Evolutionary conservation across 1,284 basidiomycete genomes (phyloP), one percentile per base, ranked within the genome.

Genomic region (Somion occarium): DNA sequence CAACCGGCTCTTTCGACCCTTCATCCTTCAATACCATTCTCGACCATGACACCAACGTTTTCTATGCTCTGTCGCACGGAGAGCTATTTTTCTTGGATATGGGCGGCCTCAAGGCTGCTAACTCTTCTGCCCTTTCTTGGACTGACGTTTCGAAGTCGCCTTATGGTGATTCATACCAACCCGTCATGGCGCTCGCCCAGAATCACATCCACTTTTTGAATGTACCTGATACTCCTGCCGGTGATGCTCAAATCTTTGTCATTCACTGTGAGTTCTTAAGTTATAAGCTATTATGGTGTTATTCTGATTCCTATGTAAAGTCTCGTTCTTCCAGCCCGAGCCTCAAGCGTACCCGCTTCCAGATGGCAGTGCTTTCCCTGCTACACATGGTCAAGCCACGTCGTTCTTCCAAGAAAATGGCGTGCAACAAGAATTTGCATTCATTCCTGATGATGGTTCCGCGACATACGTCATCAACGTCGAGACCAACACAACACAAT

Each of bases 1-100:
- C 69, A 5, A 56, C 73, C 0, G 77, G 76, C 53, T 66, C 61
- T 38, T 82, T 87, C 60, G 79, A 88, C 64, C 73, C 77, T 2
- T 63, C 72, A 1, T 73, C 73, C 26, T 83, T 80, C 59, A 70
- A 69, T 24, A 74, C 87, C 24, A 82, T 93, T 54, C 78, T 94
- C 38, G 92, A 95, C 69, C 91, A 93, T 60, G 91, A 94, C 68
- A 94, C 91, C 48, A 92, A 93, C 55, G 80, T 85, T 53, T 84
- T 93, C 71, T 86, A 88, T 63, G 83, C 82, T 1, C 66, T 88
- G 51, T 83, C 82, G 5, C 68, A 78, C 1, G 77, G 74, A 42
- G 78, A 77, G 53, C 53, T 89, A 19, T 91, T 73, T 63, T 77
- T 76, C 55, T 73, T 93, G 34, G 78, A 91, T 65, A 80, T 94